These are phyloP conservation scores for Taiozyma onychis DNA, from an alignment of 1,139 yeast species.

Conservation along the genomic window DNA sequence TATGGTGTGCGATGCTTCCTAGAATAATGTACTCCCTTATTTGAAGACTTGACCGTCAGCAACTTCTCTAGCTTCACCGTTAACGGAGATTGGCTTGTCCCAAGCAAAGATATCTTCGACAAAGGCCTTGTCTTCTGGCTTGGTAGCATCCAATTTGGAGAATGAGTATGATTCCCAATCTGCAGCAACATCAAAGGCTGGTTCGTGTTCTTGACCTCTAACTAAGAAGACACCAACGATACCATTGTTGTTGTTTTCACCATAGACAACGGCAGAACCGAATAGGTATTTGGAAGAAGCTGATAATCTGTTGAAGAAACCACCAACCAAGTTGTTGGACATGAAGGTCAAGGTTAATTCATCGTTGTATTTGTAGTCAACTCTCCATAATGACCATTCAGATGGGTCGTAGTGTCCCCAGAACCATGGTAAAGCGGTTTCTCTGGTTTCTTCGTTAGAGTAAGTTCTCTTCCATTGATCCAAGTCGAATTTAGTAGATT, in stretches of 20 bases:
- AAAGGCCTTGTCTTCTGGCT: slow-evolving; percentile 62
- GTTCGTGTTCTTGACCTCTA: slow-evolving; percentile 87
- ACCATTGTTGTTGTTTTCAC: slow-evolving; percentile 98
- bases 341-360: slow-evolving; percentile 95
- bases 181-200: slow-evolving; percentile 98
- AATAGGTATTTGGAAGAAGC: slow-evolving; percentile 93
- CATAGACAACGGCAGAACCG: slow-evolving; percentile 91
- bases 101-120: slow-evolving; percentile 78
- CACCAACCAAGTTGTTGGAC: slow-evolving; percentile 98
- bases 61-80: slow-evolving; percentile 63
- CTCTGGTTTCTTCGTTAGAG: slow-evolving; percentile 97
- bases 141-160: slow-evolving; percentile 63
- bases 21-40: too few species aligned
- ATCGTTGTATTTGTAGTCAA: slow-evolving; percentile 95
- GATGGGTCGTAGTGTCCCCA: slow-evolving; percentile 91
- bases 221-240: slow-evolving; percentile 91
- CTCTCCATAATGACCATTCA: slow-evolving; percentile 95
- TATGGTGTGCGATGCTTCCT: too few species aligned
- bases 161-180: slow-evolving; percentile 90
- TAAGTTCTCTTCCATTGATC: slow-evolving; percentile 97
- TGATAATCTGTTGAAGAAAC: slow-evolving; percentile 93
- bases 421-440: slow-evolving; percentile 94
- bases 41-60: slow-evolving; percentile 84
- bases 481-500: slow-evolving; percentile 55
- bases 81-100: slow-evolving; percentile 68